Evolutionary conservation across 176 grass and related monocot species (phyloP).

Genomic region (Saccharum officinarum): DNA sequence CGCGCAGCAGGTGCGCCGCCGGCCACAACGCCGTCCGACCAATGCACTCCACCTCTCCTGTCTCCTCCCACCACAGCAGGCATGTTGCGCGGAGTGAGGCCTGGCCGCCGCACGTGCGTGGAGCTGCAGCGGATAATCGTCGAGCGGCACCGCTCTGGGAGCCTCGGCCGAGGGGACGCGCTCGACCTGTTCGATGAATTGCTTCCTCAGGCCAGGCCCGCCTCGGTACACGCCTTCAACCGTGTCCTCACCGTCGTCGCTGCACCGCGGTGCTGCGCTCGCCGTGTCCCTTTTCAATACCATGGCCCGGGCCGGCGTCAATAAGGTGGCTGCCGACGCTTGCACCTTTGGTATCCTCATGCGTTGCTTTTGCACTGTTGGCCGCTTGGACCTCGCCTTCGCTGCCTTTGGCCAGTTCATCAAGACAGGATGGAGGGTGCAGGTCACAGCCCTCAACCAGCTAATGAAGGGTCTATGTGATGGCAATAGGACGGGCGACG

Average conservation of each 20-base stretch:
- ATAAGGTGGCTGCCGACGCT: background rate
- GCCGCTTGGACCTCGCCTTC: background rate
- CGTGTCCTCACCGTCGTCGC: background rate
- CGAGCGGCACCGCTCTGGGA: background rate
- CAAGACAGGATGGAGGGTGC: background rate
- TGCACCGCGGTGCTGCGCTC: background rate
- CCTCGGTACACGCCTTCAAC: background rate
- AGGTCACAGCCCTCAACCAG: background rate
- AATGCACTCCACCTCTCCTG: too few species aligned
- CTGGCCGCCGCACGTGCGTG: too few species aligned
- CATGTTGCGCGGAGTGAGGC: background rate
- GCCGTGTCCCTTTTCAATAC: slow-evolving; percentile 6
- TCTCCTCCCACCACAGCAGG: too few species aligned
- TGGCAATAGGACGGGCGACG: too few species aligned
- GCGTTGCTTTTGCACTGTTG: background rate
- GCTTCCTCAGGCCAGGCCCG: background rate
- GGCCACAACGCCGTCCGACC: too few species aligned
- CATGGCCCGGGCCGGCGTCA: background rate
- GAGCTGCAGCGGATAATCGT: background rate
- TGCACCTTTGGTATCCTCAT: background rate
- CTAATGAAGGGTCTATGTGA: background rate
- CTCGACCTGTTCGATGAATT: slow-evolving; percentile 1
- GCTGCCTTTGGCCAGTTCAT: background rate
- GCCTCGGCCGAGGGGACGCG: background rate
- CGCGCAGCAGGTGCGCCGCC: too few species aligned